A percentile compares a stretch with the other conserved stretches of the same genome.
Evolutionary conservation across 371 early-diverging fungal genomes (phyloP).

Genomic region (Mucor mucedo): DNA sequence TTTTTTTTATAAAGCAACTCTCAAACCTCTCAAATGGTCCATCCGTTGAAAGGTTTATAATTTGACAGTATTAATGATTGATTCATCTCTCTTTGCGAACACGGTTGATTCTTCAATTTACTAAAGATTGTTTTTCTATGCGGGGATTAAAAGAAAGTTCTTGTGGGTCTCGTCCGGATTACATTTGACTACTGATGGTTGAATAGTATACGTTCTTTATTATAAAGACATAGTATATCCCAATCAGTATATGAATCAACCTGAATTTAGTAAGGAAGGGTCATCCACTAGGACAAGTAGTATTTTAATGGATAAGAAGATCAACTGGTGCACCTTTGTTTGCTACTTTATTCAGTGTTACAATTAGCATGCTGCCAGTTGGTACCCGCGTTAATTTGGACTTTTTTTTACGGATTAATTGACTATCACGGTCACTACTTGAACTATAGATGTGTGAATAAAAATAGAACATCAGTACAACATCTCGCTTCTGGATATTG

Average conservation of each 20-base stretch:
- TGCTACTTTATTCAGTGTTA: conserved; percentile 6
- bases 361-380: neutral
- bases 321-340: conserved; percentile 3
- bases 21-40: too few relatives aligned
- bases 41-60: too few relatives aligned
- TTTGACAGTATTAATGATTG: too few relatives aligned
- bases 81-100: too few relatives aligned
- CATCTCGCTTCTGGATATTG: too few relatives aligned
- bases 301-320: conserved; percentile 4
- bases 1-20: too few relatives aligned
- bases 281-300: conserved; percentile 1
- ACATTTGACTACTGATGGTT: conserved; percentile 7
- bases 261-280: conserved; percentile 1
- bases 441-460: too few relatives aligned
- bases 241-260: conserved; percentile 7
- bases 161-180: conserved; percentile 6
- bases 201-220: conserved; percentile 1
- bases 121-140: too few relatives aligned
- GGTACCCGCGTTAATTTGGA: neutral
- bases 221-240: conserved; percentile 5
- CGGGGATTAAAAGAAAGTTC: conserved; percentile 4
- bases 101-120: too few relatives aligned
- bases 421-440: too few relatives aligned
- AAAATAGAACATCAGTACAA: too few relatives aligned
- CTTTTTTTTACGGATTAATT: too few relatives aligned